Percentiles rank a stretch among this genome's conserved stretches.
Evolutionary conservation across 2,329 filamentous ascomycete species (phyloP).

Genomic region (Atkinsonella hypoxylon): DNA sequence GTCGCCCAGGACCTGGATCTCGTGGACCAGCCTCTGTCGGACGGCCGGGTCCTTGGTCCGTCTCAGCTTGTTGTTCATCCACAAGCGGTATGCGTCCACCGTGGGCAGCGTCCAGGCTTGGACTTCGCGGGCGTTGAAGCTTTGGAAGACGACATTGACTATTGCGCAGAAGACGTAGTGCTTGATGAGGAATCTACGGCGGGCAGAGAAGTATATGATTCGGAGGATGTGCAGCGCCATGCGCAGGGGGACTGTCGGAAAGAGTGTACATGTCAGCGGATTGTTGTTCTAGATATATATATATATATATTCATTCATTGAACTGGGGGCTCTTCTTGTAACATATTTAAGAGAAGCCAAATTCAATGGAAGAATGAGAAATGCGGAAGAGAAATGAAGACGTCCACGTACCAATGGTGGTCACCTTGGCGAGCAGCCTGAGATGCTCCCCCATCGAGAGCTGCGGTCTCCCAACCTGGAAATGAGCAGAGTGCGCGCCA

Average conservation of each 20-base stretch:
- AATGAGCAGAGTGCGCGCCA: neutral
- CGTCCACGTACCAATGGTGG: slow-evolving; percentile 2
- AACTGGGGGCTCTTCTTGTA: too few species aligned
- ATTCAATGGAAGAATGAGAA: too few species aligned
- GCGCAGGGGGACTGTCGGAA: slow-evolving; percentile 1
- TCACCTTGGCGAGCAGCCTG: slow-evolving; percentile 4
- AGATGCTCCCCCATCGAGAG: slow-evolving; percentile 5
- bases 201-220: slow-evolving; percentile 7
- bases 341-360: too few species aligned
- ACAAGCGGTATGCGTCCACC: slow-evolving; percentile 12
- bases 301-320: too few species aligned
- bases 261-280: neutral
- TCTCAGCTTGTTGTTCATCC: slow-evolving; percentile 12
- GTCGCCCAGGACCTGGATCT: slow-evolving; percentile 11
- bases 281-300: too few species aligned
- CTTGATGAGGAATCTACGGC: slow-evolving; percentile 6
- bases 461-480: slow-evolving; percentile 4
- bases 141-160: slow-evolving; percentile 10
- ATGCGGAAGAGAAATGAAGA: neutral
- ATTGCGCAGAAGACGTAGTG: slow-evolving; percentile 10
- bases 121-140: slow-evolving; percentile 12
- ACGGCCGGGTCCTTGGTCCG: slow-evolving; percentile 4
- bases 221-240: slow-evolving; percentile 3
- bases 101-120: slow-evolving; percentile 13
- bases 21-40: slow-evolving; percentile 9